phyloP scores from a whole-genome alignment of 2,329 filamentous ascomycete species.

The Incumbomyces lentus region DNA sequence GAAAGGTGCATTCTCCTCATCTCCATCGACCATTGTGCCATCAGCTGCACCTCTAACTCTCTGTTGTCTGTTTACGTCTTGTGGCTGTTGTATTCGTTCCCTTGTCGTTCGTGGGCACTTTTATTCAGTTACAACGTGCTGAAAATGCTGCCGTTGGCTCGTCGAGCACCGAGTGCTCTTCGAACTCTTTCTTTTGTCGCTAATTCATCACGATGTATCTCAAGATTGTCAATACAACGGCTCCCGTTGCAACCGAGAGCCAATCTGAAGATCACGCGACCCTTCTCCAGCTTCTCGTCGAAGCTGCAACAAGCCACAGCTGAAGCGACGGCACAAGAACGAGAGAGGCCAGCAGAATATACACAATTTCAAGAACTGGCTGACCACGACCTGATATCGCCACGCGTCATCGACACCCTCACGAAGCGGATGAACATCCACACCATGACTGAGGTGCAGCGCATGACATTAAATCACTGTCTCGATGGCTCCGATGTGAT shows the following conservation, averaged over 20 bases:
- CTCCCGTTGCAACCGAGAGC: not conserved
- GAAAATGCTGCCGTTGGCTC: conserved; percentile 4
- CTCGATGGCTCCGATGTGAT: conserved; percentile 67
- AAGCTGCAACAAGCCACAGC: not conserved
- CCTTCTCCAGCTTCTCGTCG: not conserved
- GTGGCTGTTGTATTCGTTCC: not conserved
- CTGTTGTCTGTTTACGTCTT: not conserved
- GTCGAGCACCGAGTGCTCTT: conserved; percentile 5
- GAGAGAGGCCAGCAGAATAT: conserved; percentile 16
- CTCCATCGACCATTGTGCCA: not conserved
- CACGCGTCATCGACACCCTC: conserved; percentile 57
- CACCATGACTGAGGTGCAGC: conserved; percentile 87
- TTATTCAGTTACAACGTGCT: not conserved
- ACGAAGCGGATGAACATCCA: conserved; percentile 63
- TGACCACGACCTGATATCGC: conserved; percentile 43
- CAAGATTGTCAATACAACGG: not conserved
- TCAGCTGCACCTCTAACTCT: not conserved
- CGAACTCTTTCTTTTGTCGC: conserved; percentile 3
- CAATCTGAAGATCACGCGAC: not conserved
- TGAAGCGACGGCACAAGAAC: not conserved
- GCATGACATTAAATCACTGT: conserved; percentile 68
- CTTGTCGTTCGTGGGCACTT: conserved; percentile 3
- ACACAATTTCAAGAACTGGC: conserved; percentile 32
- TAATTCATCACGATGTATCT: conserved; percentile 1
- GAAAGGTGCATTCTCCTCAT: not conserved